These are phyloP conservation scores for Trametes gibbosa DNA, from an alignment of 768 basidiomycete genomes.

Conservation along the genomic window DNA sequence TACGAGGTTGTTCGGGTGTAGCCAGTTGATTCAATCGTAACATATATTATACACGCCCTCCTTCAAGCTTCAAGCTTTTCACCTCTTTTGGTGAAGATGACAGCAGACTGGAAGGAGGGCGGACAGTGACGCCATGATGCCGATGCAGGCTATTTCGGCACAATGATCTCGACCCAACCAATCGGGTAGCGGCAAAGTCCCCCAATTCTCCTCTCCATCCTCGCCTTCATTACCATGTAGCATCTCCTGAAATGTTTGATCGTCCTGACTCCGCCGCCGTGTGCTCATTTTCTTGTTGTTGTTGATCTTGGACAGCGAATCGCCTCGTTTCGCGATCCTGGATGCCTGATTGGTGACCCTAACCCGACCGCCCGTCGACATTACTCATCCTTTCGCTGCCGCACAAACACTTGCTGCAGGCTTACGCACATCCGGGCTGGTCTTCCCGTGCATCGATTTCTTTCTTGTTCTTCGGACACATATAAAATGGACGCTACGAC, in stretches of 20 bases:
- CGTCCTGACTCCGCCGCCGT: not conserved
- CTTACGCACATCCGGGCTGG: too few species aligned
- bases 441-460: too few species aligned
- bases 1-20: too few species aligned
- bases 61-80: too few species aligned
- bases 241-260: too few species aligned
- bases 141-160: slow-evolving; percentile 1
- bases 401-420: not conserved
- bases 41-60: too few species aligned
- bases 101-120: too few species aligned
- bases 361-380: not conserved
- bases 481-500: not conserved
- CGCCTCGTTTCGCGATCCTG: not conserved
- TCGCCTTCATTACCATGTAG: not conserved
- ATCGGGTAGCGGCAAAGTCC: not conserved
- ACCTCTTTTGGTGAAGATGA: too few species aligned
- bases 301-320: not conserved
- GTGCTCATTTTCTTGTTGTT: not conserved
- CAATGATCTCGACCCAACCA: not conserved
- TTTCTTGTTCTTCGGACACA: not conserved
- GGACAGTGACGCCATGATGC: not conserved
- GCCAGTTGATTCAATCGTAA: too few species aligned
- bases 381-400: not conserved
- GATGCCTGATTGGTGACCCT: not conserved
- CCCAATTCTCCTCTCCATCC: not conserved